These are phyloP conservation scores for Paramecium sonneborni DNA, from an alignment of 73 alveolate genomes.

Conservation along the genomic window DNA sequence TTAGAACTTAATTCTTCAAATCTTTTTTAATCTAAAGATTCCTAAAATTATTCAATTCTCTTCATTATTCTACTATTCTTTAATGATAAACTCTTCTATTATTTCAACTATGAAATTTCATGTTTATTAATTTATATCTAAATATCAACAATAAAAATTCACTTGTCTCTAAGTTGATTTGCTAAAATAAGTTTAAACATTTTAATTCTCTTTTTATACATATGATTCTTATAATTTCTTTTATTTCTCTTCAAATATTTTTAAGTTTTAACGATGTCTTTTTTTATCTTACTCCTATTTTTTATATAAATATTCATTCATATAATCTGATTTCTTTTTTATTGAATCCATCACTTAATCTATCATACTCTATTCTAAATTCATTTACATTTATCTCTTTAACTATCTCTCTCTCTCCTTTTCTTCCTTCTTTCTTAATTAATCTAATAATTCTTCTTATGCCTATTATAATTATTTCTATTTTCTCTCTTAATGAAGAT, in stretches of 20 bases:
- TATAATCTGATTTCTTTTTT: neutral
- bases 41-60: neutral
- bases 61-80: slow-evolving; percentile 4
- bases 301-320: neutral
- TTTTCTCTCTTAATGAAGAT: neutral
- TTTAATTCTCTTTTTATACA: neutral
- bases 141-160: neutral
- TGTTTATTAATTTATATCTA: neutral
- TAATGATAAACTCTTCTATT: neutral
- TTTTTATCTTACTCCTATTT: neutral
- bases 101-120: neutral
- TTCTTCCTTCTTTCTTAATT: neutral
- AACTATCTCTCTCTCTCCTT: slow-evolving; percentile 12
- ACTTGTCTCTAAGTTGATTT: neutral
- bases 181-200: neutral
- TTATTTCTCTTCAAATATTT: neutral
- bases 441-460: neutral
- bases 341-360: slow-evolving; percentile 26
- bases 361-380: neutral
- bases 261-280: neutral
- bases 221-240: neutral
- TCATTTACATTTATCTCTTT: neutral
- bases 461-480: neutral
- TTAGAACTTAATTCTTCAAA: neutral
- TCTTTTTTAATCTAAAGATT: neutral